phyloP scores from a whole-genome alignment of 495 filamentous ascomycete species.

The Penicillium subrubescens region DNA sequence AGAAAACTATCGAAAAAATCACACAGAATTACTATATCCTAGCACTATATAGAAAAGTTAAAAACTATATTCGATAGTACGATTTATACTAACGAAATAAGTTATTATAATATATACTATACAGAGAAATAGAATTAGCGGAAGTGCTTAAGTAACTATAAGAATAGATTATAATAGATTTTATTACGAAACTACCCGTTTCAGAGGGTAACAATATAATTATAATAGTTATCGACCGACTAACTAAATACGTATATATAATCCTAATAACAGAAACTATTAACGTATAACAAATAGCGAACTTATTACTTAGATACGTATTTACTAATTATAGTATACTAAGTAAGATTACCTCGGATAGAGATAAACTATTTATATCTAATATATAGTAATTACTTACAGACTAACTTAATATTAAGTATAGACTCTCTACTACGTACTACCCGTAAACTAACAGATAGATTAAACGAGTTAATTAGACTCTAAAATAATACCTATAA shows the following conservation, averaged over 20 bases:
- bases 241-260: slow-evolving; percentile 1
- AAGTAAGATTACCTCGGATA: neutral
- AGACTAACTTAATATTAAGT: neutral
- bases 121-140: neutral
- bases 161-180: neutral
- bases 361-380: slow-evolving; percentile 2
- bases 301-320: neutral
- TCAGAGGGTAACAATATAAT: neutral
- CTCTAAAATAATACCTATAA: neutral
- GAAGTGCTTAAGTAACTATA: neutral
- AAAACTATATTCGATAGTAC: neutral
- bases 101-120: neutral
- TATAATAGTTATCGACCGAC: neutral
- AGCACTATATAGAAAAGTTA: neutral
- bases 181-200: neutral
- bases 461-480: neutral
- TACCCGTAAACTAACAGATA: neutral
- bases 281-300: neutral
- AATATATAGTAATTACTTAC: neutral
- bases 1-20: neutral
- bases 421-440: neutral
- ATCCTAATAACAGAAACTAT: neutral
- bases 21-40: neutral
- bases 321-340: neutral
- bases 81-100: neutral